Evolutionary conservation across 1,284 basidiomycete species (phyloP), one percentile per base, ranked within the genome.

Genomic region (Rugiboletus extremiorientalis): DNA sequence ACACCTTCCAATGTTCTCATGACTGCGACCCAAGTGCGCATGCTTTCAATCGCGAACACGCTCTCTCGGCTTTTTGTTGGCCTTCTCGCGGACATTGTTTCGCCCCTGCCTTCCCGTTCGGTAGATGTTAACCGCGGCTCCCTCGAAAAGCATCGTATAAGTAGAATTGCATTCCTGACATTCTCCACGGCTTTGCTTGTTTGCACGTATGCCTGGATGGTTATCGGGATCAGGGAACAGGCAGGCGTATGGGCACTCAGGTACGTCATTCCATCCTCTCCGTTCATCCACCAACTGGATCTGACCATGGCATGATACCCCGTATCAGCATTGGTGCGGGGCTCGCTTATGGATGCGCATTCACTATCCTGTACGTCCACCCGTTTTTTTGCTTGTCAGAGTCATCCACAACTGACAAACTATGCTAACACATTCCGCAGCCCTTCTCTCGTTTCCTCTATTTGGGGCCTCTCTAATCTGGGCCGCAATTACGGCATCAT

Each of bases 401-500:
- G 6, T 30, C 25, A 28, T 8, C 15, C 4, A 54, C 52, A 28
- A 38, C 55, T 56, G 34, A 55, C 15, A 36, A 7, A 33, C 34
- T 18, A 7, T 16, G 8, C 30, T n/a, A n/a, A n/a, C n/a, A n/a
- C n/a, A 30, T 33, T 42, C 50, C 31, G 43, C 56, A 88, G 88
- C 9, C 89, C 90, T 4, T 84, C 86, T 51, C 79, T 92, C 34
- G 72, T 89, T 6, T 83, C 85, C 9, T 78, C 85, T 4, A 77
- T 88, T 25, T 92, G 88, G 86, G 89, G 89, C 16, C 69, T 79
- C 30, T 67, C 76, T n/a, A 81, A 89, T 62, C 74, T 86, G 3
- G 89, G 84, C 15, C 82, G 89, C 56, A 92, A 91, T 71, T 91
- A 85, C 61, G 89, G 89, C 27, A 74, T 89, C 43, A 69, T 89